Conservation (phyloP, 192 early-diverging fungal genomes). For the Thamnidium elegans region DNA sequence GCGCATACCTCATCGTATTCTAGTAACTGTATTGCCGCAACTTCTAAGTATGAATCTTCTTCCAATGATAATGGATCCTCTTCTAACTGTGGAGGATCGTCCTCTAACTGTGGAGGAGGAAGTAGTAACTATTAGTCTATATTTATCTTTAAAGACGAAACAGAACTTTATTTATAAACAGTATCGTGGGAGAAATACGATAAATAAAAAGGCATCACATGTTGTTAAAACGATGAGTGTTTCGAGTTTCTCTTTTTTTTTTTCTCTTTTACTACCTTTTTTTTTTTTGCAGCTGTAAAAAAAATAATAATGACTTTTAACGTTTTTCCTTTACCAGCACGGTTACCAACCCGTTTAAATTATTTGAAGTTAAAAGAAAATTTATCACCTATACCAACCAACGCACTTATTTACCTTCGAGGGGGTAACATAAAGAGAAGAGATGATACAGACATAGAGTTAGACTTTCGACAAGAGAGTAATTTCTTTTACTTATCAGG, state of each 20-base stretch:
- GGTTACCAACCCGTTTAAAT: slow-evolving; percentile 26
- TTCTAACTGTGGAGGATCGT: too few species aligned
- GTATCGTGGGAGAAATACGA: not conserved
- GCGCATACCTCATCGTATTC: too few species aligned
- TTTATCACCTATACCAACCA: not conserved
- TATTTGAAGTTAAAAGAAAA: slow-evolving; percentile 21
- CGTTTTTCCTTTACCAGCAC: not conserved
- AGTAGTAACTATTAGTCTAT: too few species aligned
- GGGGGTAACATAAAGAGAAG: slow-evolving; percentile 57
- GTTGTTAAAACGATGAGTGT: not conserved
- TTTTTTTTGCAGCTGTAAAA: not conserved
- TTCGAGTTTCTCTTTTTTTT: not conserved
- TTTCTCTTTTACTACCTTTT: slow-evolving; percentile 2
- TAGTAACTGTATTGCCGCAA: too few species aligned
- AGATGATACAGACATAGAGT: slow-evolving; percentile 52
- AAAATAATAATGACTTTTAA: not conserved
- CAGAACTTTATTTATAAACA: not conserved
- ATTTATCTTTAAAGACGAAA: not conserved
- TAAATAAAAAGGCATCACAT: not conserved
- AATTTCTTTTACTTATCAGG: slow-evolving; percentile 88
- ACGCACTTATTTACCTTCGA: slow-evolving; percentile 31
- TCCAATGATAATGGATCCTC: too few species aligned
- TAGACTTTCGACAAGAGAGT: slow-evolving; percentile 80
- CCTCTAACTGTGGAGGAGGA: too few species aligned
- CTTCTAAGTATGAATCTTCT: too few species aligned